Evolutionary conservation across 1,284 basidiomycete species (phyloP), one percentile per base, ranked within the genome.

Genomic region (Inonotus hispidus): DNA sequence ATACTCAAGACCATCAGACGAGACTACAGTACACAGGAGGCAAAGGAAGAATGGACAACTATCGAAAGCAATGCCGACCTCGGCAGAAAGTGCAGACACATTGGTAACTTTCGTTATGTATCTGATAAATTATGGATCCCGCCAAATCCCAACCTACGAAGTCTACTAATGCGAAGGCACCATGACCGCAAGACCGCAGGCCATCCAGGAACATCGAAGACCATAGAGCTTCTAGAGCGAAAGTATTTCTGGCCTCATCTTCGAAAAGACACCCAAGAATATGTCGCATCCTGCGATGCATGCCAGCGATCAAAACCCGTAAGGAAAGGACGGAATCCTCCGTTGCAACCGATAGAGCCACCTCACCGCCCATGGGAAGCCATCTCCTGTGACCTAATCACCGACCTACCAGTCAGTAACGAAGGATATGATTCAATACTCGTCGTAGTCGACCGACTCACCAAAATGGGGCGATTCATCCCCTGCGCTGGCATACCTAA

Each of bases 371-470:
- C 64, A 32, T 71, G 68, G 67, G 16, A 64, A 32, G 7, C 43
- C 7, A 63, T 64, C 7, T 41, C 58, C 13, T 35, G 63, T n/a
- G 63, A 65, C 37, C 53, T 66, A 38, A 71, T 74, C 43, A 57
- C 60, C 0, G 59, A 67, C n/a, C 67, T 76, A 2, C 74, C 74
- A 46, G 49, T 62, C 6, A 71, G 67, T 0, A 49, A 21, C 13
- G 25, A 71, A n/a, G 77, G 74, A 0, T 73, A 66, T 37, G 66
- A 81, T 58, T 38, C 67, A 0, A 73, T 82, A 39, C 56, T 78
- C 0, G 72, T 74, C 0, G 59, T 79, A 0, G 71, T 77, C 0
- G 74, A 80, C 59, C 53, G 64, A 0, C 68, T 78, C 10, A 72
- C 69, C 0, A 78, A 75, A 66, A 59, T 65, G 63, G 64, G 61